Evolutionary conservation across 768 basidiomycete genomes (phyloP), one percentile per base, ranked within the genome.

Genomic region (Kwoniella bestiolae): DNA sequence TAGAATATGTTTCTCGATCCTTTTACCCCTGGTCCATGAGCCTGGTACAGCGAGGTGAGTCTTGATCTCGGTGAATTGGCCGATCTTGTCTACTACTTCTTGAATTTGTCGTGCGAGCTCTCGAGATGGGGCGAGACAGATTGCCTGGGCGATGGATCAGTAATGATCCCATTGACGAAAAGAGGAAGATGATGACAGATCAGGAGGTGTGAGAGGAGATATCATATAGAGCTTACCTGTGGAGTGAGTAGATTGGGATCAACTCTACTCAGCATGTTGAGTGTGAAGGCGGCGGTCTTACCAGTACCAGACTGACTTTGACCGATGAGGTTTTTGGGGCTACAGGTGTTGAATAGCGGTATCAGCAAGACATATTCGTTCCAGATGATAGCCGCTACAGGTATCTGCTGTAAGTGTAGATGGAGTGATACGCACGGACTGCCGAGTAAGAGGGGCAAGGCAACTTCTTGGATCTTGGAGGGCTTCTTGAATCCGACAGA

Each of bases 241-340:
- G 94, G 90, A 68, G 89, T 89, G 69, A 90, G 86, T 49, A 88
- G 83, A 23, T 86, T 84, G 73, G 90, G 94, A 82, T 97, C 92
- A 51, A 98, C 86, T 44, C 95, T 88, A 78, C 91, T 94, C 16
- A 98, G 86, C 94, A 99, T 98, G 11, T 95, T 94, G 53, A 99
- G 85, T 12, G 94, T 92, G 80, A 99, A 99, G 9, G 96, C 96
- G 3, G 96, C 96, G 2, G 96, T 98, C 84, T 99, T 99, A 53
- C 96, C 96, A 8, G 96, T 99, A 41, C 96, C 96, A 34, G 96
- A 98, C 77, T 99, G 96, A 56, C 94, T 98, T 83, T 99, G 96
- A 18, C 94, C 96, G 78, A 98, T 98, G 90, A 98, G 94, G 82
- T 98, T 98, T 57, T 89, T 90, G 11, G 95, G 90, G n/a, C 95